Base-by-base conservation (phyloP, 2,329 filamentous ascomycete species). In the Nectriaceae sp. region DNA sequence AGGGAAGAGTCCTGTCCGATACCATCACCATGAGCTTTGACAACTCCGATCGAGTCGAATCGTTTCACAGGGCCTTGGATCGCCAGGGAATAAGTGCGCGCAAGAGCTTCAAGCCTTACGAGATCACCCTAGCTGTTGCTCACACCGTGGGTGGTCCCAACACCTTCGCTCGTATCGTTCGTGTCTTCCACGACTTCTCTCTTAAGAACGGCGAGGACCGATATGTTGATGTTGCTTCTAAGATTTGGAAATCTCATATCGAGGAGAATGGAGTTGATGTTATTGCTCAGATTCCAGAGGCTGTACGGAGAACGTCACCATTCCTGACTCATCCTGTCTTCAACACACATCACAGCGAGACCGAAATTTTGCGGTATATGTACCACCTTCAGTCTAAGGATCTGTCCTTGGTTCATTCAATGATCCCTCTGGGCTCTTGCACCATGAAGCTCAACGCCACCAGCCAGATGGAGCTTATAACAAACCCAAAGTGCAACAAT, bases 401-500 rank as follows among this genome's bases (percentile, higher is more conserved):
- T 66, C 75, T 97, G 13, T 97, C 93, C 2, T 79, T 97, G 4
- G 89, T 92, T 2, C 93, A 97, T 73, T 97, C 92, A 15, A 97
- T 97, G 93, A 97, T 97, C 52, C 91, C 93, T 3, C 82, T 97
- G 1, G 93, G 93, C 18, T 97, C 93, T 1, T 97, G 93, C 77
- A 97, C 93, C 13, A 97, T 97, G 93, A 97, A 97, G 78, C 84
- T 97, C 44, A 97, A 97, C 68, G 89, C 88, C 36, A 94, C 92
- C 3, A 89, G 89, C 1, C 90, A 97, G 74, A 97, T 97, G 93
- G 81, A 89, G 15, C 88, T 92, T 6, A 80, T 97, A 46, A 89
- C 89, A 1, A 87, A 85, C 72, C 83, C 85, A 1, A 83, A 86
- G 42, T 90, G 92, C 63, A 81, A 88, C 36, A 83, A 87, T 52